A percentile compares a stretch with the other conserved stretches of the same genome.
Conservation (phyloP, 1,284 basidiomycete species). For the Ceratobasidium sp. region DNA sequence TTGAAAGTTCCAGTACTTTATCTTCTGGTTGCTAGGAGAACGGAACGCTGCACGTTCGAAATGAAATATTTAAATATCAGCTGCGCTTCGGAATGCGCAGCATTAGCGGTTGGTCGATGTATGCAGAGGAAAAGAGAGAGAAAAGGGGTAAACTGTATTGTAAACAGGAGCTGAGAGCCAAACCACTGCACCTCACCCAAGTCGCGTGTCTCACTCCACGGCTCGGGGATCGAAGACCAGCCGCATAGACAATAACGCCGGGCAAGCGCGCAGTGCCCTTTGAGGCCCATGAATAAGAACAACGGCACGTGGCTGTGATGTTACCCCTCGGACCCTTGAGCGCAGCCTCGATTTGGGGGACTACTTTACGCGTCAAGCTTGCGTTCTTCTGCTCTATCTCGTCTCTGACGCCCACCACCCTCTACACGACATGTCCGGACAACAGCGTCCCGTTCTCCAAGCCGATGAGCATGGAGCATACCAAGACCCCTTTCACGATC, state of each 20-base stretch:
- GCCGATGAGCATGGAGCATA: constrained; percentile 40
- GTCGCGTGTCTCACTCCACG: background rate
- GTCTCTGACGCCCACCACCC: background rate
- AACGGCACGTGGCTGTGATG: constrained; percentile 30
- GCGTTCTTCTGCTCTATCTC: background rate
- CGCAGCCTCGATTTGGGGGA: constrained; percentile 27
- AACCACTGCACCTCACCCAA: background rate
- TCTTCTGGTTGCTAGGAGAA: background rate
- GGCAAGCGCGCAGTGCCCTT: constrained; percentile 9
- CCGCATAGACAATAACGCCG: background rate
- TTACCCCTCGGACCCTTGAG: constrained; percentile 2
- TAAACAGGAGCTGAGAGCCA: too few species aligned
- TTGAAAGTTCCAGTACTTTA: background rate
- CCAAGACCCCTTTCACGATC: constrained; percentile 43
- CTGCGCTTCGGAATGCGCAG: background rate
- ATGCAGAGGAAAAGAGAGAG: background rate
- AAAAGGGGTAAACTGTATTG: too few species aligned
- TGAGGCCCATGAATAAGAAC: background rate
- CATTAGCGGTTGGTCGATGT: background rate
- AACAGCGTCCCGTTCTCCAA: constrained; percentile 31
- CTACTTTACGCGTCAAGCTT: background rate
- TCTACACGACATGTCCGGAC: constrained; percentile 17
- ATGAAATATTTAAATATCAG: background rate
- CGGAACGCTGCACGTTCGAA: background rate
- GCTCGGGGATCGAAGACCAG: background rate